Percentiles rank a stretch among this genome's conserved stretches.
These are phyloP conservation scores for Fraxinus americana DNA, from an alignment of 257 asterid genomes.

Conservation along the genomic window DNA sequence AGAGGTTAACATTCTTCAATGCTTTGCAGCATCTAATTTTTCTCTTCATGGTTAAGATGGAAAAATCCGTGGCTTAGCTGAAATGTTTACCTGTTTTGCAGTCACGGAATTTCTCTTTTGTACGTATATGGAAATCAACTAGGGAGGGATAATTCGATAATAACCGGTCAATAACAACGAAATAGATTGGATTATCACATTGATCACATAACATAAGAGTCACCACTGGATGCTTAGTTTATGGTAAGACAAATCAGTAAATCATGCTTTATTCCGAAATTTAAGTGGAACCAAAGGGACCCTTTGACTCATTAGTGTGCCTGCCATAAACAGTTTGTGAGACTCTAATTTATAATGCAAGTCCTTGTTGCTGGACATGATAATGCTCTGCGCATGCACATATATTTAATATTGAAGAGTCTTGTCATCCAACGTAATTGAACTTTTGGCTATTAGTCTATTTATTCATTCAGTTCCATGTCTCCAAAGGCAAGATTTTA, in stretches of 20 bases:
- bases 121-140: no score
- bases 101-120: no score
- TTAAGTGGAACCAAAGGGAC: neutral
- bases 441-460: neutral
- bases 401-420: neutral
- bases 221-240: neutral
- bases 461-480: neutral
- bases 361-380: neutral
- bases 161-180: no score
- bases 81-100: no score
- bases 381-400: neutral
- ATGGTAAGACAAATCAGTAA: neutral
- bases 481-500: neutral
- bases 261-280: neutral
- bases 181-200: neutral
- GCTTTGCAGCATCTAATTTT: no score
- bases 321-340: neutral
- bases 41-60: no score
- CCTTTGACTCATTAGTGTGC: neutral
- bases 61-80: no score
- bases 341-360: neutral
- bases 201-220: neutral
- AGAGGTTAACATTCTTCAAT: neutral
- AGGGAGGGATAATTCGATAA: no score
- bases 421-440: neutral